Evolutionary conservation across 2,329 filamentous ascomycete genomes (phyloP).

Genomic region (Paraphoma sp.): DNA sequence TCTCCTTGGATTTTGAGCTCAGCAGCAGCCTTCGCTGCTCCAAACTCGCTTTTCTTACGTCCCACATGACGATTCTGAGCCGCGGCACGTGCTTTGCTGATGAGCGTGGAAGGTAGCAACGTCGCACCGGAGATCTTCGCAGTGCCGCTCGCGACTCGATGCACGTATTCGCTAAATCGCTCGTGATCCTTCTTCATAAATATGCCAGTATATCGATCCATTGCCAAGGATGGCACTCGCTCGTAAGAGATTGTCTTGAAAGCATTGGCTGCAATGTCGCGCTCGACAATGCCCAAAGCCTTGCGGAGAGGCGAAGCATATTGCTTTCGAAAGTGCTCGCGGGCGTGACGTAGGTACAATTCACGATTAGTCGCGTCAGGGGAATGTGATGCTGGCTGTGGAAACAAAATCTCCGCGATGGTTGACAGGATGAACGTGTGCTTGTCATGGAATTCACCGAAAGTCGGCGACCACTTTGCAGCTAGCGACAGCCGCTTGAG

Average conservation of each 20-base stretch:
- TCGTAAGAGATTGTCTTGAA: constrained; percentile 63
- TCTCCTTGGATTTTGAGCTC: constrained; percentile 40
- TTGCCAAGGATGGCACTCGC: constrained; percentile 63
- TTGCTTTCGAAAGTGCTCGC: constrained; percentile 60
- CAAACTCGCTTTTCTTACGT: not conserved
- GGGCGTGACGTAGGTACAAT: constrained; percentile 61
- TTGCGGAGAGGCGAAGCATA: constrained; percentile 61
- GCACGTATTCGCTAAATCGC: constrained; percentile 59
- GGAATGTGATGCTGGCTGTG: constrained; percentile 41
- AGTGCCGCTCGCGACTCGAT: constrained; percentile 57
- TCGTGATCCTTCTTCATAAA: constrained; percentile 61
- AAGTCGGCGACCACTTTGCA: constrained; percentile 67
- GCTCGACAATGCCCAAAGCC: constrained; percentile 61
- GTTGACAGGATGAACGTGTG: constrained; percentile 64
- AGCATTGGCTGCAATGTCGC: constrained; percentile 55
- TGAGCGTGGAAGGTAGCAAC: constrained; percentile 60
- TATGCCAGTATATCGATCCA: constrained; percentile 59
- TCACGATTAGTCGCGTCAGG: constrained; percentile 51
- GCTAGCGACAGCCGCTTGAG: constrained; percentile 61
- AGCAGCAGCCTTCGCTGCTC: constrained; percentile 10
- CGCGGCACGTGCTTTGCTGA: constrained; percentile 37
- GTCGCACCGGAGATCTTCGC: constrained; percentile 63
- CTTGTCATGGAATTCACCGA: constrained; percentile 63
- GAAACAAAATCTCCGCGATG: constrained; percentile 63
- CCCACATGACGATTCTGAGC: not conserved